Conservation (phyloP, 2,329 filamentous ascomycete species). For the Colletotrichum sp. region DNA sequence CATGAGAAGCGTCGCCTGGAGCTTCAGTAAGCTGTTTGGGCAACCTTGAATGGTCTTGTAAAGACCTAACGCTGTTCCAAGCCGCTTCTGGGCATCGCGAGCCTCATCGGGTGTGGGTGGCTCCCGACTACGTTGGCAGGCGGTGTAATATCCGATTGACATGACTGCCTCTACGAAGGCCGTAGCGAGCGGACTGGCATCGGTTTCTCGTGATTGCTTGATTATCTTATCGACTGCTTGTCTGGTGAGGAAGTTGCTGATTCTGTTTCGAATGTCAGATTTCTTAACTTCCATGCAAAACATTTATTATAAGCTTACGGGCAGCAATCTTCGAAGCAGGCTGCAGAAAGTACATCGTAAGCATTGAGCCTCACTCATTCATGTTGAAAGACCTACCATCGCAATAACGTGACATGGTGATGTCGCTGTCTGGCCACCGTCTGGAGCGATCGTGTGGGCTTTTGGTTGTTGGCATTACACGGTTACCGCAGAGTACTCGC, state of each 20-base stretch:
- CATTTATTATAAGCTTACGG: not conserved
- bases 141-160: not conserved
- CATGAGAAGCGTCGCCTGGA: not conserved
- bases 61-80: not conserved
- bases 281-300: rapidly evolving
- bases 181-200: not conserved
- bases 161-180: not conserved
- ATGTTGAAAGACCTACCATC: not conserved
- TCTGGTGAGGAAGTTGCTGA: constrained; percentile 1
- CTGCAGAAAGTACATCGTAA: not conserved
- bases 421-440: not conserved
- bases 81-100: not conserved
- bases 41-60: not conserved
- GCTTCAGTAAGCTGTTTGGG: not conserved
- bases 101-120: not conserved
- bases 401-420: not conserved
- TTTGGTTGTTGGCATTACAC: not conserved
- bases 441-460: not conserved
- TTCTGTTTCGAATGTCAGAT: not conserved
- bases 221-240: not conserved
- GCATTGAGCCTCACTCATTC: not conserved
- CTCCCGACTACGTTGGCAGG: not conserved
- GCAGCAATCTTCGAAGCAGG: constrained; percentile 9
- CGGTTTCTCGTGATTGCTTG: not conserved
- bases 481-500: not conserved